A percentile compares a stretch with the other conserved stretches of the same genome.
phyloP scores from a whole-genome alignment of 202 grass and related monocot species.

The Panicum hallii region DNA sequence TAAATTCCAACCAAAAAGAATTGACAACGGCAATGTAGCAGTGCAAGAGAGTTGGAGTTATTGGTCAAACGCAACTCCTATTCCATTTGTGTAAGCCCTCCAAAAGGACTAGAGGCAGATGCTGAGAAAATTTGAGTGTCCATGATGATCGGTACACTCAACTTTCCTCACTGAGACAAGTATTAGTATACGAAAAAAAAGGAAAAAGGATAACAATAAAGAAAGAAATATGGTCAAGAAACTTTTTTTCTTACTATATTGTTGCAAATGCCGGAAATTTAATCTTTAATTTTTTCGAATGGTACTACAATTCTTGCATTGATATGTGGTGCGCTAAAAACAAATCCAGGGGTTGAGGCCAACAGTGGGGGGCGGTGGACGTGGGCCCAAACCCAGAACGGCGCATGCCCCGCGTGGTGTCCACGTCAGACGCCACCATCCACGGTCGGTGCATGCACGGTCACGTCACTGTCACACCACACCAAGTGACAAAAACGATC shows the following conservation, averaged over 20 bases:
- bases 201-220: neutral
- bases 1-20: neutral
- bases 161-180: no score
- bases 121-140: no score
- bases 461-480: neutral
- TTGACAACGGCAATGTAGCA: neutral
- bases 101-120: no score
- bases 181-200: no score
- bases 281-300: neutral
- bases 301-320: neutral
- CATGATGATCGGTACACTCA: no score
- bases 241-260: neutral
- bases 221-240: neutral
- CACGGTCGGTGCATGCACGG: neutral
- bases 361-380: neutral
- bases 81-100: no score
- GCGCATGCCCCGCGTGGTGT: neutral
- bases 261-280: neutral
- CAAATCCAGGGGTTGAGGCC: neutral
- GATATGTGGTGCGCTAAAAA: no score
- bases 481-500: neutral
- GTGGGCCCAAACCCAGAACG: neutral
- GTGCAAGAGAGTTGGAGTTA: neutral
- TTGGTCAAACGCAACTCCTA: neutral
- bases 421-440: conserved; percentile 29